Conservation (phyloP, 306 rosid species). For the Coriaria nepalensis region DNA sequence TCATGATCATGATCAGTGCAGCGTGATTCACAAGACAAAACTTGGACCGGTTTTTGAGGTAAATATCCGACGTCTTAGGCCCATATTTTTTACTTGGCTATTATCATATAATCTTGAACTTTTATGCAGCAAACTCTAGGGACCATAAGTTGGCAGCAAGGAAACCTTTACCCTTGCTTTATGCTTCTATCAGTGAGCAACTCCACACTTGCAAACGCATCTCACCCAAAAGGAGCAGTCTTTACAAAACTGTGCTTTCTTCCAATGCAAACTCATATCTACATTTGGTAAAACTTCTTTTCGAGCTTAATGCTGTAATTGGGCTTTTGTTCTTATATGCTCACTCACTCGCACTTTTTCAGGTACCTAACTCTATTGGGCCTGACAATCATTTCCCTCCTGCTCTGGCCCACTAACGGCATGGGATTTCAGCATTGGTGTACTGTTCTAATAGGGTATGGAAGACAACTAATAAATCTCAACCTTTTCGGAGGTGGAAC, state of each 20-base stretch:
- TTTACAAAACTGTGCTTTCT: constrained; percentile 55
- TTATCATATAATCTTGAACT: constrained; percentile 22
- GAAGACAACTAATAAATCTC: constrained; percentile 27
- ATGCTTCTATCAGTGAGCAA: constrained; percentile 58
- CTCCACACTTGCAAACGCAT: constrained; percentile 29
- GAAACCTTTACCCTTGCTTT: constrained; percentile 74
- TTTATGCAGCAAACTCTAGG: constrained; percentile 73
- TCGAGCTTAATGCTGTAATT: background rate
- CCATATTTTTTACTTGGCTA: constrained; percentile 9
- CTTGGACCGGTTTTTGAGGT: constrained; percentile 54
- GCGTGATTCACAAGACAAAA: constrained; percentile 36
- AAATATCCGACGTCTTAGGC: constrained; percentile 18
- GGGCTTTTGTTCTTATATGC: constrained; percentile 1
- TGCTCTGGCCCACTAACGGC: constrained; percentile 58
- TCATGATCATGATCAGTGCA: constrained; percentile 88
- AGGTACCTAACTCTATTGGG: constrained; percentile 52
- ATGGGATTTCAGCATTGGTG: constrained; percentile 36
- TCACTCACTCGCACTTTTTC: constrained; percentile 14
- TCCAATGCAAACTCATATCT: constrained; percentile 57
- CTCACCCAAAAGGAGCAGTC: constrained; percentile 31
- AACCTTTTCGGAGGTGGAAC: constrained; percentile 26
- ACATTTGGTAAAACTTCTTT: constrained; percentile 40
- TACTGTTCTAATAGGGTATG: constrained; percentile 17
- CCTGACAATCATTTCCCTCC: constrained; percentile 48
- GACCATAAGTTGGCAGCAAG: constrained; percentile 85